Evolutionary conservation across 2,329 filamentous ascomycete species (phyloP).

Genomic region (Claviceps arundinis): DNA sequence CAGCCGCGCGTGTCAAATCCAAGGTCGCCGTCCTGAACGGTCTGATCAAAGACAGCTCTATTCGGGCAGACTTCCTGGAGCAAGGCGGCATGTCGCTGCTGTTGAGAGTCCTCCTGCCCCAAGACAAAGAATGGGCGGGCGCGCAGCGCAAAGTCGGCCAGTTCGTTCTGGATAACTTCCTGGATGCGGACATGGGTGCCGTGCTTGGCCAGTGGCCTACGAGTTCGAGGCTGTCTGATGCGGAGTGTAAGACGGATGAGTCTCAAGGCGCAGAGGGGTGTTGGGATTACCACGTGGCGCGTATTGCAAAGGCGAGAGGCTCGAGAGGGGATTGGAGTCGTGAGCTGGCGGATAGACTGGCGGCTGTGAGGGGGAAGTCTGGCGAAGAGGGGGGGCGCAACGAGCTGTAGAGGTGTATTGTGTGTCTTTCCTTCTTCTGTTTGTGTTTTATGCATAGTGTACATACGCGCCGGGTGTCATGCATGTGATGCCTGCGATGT

Average conservation of each 20-base stretch:
- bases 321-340: slow-evolving; percentile 32
- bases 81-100: slow-evolving; percentile 40
- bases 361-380: slow-evolving; percentile 15
- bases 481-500: too few species aligned
- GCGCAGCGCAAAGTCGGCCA: slow-evolving; percentile 42
- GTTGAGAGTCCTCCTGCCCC: slow-evolving; percentile 36
- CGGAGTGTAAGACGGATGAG: slow-evolving; percentile 21
- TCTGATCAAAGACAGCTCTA: slow-evolving; percentile 38
- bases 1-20: slow-evolving; percentile 20
- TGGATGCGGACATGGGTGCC: slow-evolving; percentile 53
- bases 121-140: slow-evolving; percentile 33
- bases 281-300: slow-evolving; percentile 41
- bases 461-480: too few species aligned
- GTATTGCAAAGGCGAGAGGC: slow-evolving; percentile 24
- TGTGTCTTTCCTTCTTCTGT: background rate
- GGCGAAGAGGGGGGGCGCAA: slow-evolving; percentile 13
- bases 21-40: slow-evolving; percentile 40
- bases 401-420: slow-evolving; percentile 18
- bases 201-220: slow-evolving; percentile 42
- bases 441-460: background rate
- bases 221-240: slow-evolving; percentile 18
- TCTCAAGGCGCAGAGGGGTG: slow-evolving; percentile 34
- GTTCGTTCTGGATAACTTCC: slow-evolving; percentile 49
- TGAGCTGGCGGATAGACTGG: slow-evolving; percentile 25
- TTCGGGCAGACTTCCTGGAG: slow-evolving; percentile 42